These are phyloP conservation scores for Microcos paniculata DNA, from an alignment of 345 rosid species.

Conservation along the genomic window DNA sequence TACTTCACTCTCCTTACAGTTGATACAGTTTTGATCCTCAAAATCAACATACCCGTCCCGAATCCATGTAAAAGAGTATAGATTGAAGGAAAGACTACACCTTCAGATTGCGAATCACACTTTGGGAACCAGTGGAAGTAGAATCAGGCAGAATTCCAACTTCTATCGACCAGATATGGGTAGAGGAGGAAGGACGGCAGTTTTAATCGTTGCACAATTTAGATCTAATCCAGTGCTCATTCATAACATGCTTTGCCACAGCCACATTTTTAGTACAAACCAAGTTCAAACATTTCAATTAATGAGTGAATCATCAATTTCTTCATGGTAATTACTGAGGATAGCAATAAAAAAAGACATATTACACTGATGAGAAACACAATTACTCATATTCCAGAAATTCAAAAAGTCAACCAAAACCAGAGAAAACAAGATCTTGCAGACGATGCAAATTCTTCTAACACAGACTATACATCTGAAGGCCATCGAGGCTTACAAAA, in stretches of 20 bases:
- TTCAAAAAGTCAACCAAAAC: neutral
- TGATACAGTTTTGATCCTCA: no score
- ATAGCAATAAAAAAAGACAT: neutral
- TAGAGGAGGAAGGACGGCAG: neutral
- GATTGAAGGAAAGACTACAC: neutral
- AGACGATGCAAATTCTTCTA: neutral
- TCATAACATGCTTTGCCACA: neutral
- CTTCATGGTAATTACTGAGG: conserved; percentile 3
- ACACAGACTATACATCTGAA: neutral
- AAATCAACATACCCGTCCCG: no score
- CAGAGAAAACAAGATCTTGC: neutral
- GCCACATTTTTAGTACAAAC: neutral
- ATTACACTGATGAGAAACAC: neutral
- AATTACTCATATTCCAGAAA: neutral
- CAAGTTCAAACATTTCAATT: neutral
- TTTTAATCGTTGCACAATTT: no score
- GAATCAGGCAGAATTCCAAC: neutral
- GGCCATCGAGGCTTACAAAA: neutral
- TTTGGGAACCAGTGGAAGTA: neutral
- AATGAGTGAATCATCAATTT: neutral
- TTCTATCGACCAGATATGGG: neutral
- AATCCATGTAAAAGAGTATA: neutral
- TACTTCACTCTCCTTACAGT: no score
- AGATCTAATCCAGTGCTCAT: neutral
- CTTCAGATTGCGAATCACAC: neutral